These are phyloP conservation scores for Fraxinus quadrangulata DNA, from an alignment of 257 asterid species.

Conservation along the genomic window DNA sequence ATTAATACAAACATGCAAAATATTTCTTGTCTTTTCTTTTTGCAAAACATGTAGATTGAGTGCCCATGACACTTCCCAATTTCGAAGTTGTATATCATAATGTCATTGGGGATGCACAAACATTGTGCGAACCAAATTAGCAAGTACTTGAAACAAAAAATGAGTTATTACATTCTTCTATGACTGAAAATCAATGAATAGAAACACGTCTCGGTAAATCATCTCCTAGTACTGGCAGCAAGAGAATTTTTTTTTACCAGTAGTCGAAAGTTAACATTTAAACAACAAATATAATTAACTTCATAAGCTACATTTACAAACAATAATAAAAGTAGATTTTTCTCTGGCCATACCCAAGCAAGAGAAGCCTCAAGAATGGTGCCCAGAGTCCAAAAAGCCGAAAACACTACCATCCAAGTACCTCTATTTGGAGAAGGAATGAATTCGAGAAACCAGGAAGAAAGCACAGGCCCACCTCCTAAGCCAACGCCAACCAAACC, in stretches of 20 bases:
- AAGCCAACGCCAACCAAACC: slow-evolving; percentile 73
- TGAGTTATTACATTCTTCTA: not conserved
- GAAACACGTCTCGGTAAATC: not conserved
- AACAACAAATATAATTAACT: slow-evolving; percentile 11
- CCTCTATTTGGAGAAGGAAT: slow-evolving; percentile 79
- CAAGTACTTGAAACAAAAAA: not conserved
- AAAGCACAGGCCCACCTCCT: slow-evolving; percentile 74
- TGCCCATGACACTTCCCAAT: not conserved
- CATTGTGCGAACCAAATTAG: not conserved
- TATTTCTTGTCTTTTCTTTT: slow-evolving; percentile 2
- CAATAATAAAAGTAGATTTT: slow-evolving; percentile 15
- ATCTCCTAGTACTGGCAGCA: not conserved
- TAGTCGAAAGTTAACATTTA: slow-evolving; percentile 16
- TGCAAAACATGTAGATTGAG: not conserved
- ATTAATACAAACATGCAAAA: not conserved
- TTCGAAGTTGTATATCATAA: slow-evolving; percentile 6
- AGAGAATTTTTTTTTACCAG: not conserved
- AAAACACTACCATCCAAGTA: slow-evolving; percentile 70
- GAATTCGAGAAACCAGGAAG: slow-evolving; percentile 80
- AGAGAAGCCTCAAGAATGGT: slow-evolving; percentile 70
- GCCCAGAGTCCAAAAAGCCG: slow-evolving; percentile 79
- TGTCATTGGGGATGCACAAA: not conserved
- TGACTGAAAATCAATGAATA: not conserved
- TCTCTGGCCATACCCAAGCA: slow-evolving; percentile 64
- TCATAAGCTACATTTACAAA: not conserved